Evolutionary conservation across 805 yeast species (phyloP), one percentile per base, ranked within the genome.

Genomic region (Starmerella sp.): DNA sequence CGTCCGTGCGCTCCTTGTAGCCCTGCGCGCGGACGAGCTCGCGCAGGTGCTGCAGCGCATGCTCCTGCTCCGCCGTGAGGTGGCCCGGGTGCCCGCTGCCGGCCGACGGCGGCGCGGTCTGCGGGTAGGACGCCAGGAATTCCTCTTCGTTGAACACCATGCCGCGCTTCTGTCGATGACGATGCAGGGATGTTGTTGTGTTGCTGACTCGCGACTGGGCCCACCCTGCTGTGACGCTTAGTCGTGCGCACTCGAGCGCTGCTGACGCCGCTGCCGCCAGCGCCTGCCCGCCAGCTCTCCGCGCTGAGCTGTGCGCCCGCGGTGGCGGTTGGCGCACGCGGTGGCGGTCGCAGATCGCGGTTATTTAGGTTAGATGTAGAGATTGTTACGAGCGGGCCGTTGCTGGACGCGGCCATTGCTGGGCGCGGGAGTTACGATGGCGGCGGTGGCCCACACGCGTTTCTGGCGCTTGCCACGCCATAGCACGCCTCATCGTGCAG

Each of bases 31-130:
- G 70, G 59, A 90, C 75, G 48, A 76, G 72, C 17, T 72, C 74
- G 63, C 83, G 80, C 55, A 93, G 71, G 60, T 79, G 75, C 45
- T 73, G 75, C 57, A 91, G 71, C 31, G 77, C 76, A 34, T 73
- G 70, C 67, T 77, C 73, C 71, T 93, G 96, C 48, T 79, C 80
- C 9, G 77, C 78, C 10, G 87, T 82, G 59, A 88, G 73, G 65
- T 79, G 80, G 34, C 96, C 95, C 31, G 95, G 88, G 69, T 80
- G 83, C 5, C 97, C 97, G 30, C 86, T 74, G 58, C 78, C 79
- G 5, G 78, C 69, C 15, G 81, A 78, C 28, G 79, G 76, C n/a
- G 84, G 82, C 49, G 81, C 75, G 15, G 67, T 71, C 67, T 85
- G 90, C 32, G 95, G 93, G 67, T 76, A 84, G n/a, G 89, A 82